A percentile compares a stretch with the other conserved stretches of the same genome.
Conservation (phyloP, 2,329 filamentous ascomycete genomes). For the Xylaria sp. region DNA sequence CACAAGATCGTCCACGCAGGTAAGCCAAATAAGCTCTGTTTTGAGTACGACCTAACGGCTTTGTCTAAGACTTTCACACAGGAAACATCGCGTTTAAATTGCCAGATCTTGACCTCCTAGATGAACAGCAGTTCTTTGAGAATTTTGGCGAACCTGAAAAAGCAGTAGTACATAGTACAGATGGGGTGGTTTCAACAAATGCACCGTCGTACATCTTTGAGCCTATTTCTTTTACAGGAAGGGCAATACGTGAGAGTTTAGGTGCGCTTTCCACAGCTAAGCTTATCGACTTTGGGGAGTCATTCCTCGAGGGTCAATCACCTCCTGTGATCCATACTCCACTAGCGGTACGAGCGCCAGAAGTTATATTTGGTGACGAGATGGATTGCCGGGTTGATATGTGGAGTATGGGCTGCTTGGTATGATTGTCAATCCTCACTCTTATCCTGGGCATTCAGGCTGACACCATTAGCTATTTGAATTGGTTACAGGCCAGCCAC, state of each 20-base stretch:
- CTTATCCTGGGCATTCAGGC: too few relatives aligned
- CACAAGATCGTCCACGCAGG: slow-evolving; percentile 20
- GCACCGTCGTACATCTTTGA: slow-evolving; percentile 14
- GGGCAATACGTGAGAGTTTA: neutral
- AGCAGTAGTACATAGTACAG: neutral
- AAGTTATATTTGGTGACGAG: slow-evolving; percentile 10
- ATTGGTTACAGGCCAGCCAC: slow-evolving; percentile 8
- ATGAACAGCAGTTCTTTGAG: neutral
- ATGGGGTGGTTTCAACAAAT: neutral
- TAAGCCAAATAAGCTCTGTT: slow-evolving; percentile 9
- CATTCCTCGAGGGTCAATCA: neutral
- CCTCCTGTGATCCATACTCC: slow-evolving; percentile 5
- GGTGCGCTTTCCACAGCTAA: slow-evolving; percentile 4
- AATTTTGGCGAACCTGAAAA: slow-evolving; percentile 10
- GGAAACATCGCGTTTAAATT: slow-evolving; percentile 6
- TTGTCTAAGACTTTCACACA: slow-evolving; percentile 13
- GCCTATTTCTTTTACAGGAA: neutral
- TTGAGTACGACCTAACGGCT: slow-evolving; percentile 5
- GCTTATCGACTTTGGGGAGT: slow-evolving; percentile 23
- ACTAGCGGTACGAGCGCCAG: slow-evolving; percentile 8
- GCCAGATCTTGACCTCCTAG: neutral
- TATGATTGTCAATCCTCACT: slow-evolving; percentile 4
- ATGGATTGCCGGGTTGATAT: slow-evolving; percentile 14
- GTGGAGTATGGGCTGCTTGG: slow-evolving; percentile 22
- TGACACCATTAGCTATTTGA: slow-evolving; percentile 12